Evolutionary conservation across 164 flowering plant species (phyloP), one percentile per base, ranked within the genome.

Genomic region (Cinnamomum micranthum): DNA sequence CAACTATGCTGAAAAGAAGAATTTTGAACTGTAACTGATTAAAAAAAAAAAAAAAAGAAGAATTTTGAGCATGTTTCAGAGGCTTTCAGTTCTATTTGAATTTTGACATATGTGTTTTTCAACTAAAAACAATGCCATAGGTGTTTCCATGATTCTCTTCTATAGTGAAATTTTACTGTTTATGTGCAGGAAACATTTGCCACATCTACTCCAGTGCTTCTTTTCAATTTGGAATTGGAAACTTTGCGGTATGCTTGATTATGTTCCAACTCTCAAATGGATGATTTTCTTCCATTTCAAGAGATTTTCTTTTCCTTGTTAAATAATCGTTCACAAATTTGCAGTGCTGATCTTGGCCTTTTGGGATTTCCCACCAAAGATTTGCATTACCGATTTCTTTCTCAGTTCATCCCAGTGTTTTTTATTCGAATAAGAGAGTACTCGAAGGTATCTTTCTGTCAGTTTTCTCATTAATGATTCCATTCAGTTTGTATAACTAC

Each of bases 321-420:
- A 63, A 50, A 28, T 50, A 65, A 22, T 71, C 17, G 22, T 78
- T 71, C 15, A 75, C 10, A 41, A 41, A 7, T 81, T 77, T 84
- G 65, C 90, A 95, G 99, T 58, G 95, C 97, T 84, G 99, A 95
- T 82, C 85, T 95, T 77, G 98, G 99, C 24, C 83, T 95, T 77
- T 69, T 90, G 68, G 98, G 99, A 60, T 95, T 95, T 81, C 97
- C 98, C 62, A 41, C 86, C 68, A 95, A 90, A 83, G 97, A 95
- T 77, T 73, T 95, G 80, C 99, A 95, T 50, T 95, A 87, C 70
- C 90, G 94, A 62, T 95, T 95, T 84, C 98, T 95, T 77, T 92
- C 95, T 80, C 97, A 92, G 71, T 95, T 95, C 75, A 81, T 73
- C 22, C 99, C 97, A 23, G 91, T 93, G 33, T 95, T 95, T 80